Evolutionary conservation across 306 rosid genomes (phyloP).

Genomic region (Crataegus laevigata): DNA sequence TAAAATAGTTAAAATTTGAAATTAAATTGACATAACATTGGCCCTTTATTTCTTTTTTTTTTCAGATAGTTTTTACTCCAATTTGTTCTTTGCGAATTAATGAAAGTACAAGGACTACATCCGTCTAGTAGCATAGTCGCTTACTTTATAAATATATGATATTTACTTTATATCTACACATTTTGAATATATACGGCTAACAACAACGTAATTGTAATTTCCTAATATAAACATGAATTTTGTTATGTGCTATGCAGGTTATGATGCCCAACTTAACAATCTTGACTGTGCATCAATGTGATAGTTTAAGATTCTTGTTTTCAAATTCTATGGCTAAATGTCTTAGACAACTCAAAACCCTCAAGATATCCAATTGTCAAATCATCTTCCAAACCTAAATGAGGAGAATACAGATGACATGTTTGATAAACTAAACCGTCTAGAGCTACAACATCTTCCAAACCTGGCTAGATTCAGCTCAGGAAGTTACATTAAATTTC

Average conservation of each 20-base stretch:
- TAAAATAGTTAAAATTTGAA: too few relatives aligned
- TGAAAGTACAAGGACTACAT: too few relatives aligned
- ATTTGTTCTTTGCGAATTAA: too few relatives aligned
- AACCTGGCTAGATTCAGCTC: neutral
- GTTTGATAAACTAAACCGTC: neutral
- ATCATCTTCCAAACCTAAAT: too few relatives aligned
- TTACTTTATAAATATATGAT: too few relatives aligned
- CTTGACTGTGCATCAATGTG: conserved; percentile 9
- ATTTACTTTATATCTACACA: too few relatives aligned
- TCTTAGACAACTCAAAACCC: conserved; percentile 21
- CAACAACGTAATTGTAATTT: too few relatives aligned
- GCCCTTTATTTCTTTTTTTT: too few relatives aligned
- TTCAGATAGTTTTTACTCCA: too few relatives aligned
- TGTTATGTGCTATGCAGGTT: neutral
- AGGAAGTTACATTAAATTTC: neutral
- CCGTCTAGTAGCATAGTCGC: too few relatives aligned
- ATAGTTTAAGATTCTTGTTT: neutral
- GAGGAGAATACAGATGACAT: neutral
- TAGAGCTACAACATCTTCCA: neutral
- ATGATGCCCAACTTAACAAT: conserved; percentile 10
- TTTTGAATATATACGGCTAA: fast-evolving
- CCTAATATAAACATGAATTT: too few relatives aligned
- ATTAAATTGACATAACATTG: too few relatives aligned
- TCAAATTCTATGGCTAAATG: conserved; percentile 6
- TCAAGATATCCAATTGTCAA: conserved; percentile 14